Conservation (phyloP, 805 yeast genomes). For the Yarrowia porcina region DNA sequence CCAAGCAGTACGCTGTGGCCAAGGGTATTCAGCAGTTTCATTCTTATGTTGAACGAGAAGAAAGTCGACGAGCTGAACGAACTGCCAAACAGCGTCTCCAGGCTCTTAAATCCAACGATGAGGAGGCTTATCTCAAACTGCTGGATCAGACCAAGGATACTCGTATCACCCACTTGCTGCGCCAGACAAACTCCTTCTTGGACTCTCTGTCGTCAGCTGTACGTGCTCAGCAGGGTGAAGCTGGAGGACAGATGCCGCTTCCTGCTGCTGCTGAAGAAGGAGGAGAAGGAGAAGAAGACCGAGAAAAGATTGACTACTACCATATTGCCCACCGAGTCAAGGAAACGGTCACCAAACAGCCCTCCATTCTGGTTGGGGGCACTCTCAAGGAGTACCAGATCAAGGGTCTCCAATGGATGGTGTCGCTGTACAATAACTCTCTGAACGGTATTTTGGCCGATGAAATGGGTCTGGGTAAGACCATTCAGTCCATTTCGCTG, state of each 20-base stretch:
- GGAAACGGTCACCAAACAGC: constrained; percentile 78
- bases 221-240: constrained; percentile 76
- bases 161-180: constrained; percentile 89
- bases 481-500: constrained; percentile 89
- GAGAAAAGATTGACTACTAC: constrained; percentile 81
- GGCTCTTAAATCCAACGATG: constrained; percentile 94
- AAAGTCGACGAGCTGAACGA: constrained; percentile 79
- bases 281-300: constrained; percentile 45
- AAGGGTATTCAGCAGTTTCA: constrained; percentile 53
- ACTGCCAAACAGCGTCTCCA: constrained; percentile 97
- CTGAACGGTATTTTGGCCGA: constrained; percentile 95
- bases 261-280: constrained; percentile 37
- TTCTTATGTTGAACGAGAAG: constrained; percentile 79
- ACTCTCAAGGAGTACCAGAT: constrained; percentile 87
- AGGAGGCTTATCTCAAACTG: constrained; percentile 92
- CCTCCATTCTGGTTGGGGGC: constrained; percentile 84
- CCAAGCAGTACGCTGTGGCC: constrained; percentile 33
- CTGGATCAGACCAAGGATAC: constrained; percentile 97
- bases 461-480: constrained; percentile 98
- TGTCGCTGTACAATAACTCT: constrained; percentile 86
- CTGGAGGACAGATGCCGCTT: constrained; percentile 32
- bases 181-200: constrained; percentile 86
- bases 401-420: constrained; percentile 98
- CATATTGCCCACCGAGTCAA: constrained; percentile 86
- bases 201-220: constrained; percentile 90